Conservation (phyloP, 2,329 filamentous ascomycete genomes). For the Aspergillus sp. region DNA sequence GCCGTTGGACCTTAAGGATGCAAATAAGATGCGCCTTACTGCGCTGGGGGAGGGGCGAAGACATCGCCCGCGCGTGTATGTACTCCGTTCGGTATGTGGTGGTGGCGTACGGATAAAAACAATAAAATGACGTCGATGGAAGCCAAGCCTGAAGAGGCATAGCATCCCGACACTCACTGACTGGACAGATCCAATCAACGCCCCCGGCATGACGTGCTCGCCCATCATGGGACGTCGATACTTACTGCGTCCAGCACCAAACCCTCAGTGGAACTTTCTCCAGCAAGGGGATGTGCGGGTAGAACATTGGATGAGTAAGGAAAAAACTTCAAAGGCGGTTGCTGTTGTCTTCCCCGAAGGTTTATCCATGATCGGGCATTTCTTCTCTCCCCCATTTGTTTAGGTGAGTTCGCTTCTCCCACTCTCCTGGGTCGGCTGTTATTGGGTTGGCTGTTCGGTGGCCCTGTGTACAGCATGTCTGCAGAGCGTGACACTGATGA, state of each 20-base stretch:
- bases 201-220: constrained; percentile 13
- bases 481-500: too few relatives aligned
- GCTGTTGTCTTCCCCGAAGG: constrained; percentile 9
- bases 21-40: background rate
- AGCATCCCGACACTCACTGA: background rate
- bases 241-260: constrained; percentile 3
- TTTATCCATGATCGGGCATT: constrained; percentile 9
- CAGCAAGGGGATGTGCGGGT: constrained; percentile 1
- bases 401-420: constrained; percentile 11
- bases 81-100: background rate
- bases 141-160: too few relatives aligned
- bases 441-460: constrained; percentile 1
- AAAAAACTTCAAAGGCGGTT: too few relatives aligned
- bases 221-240: constrained; percentile 13
- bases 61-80: background rate
- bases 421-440: constrained; percentile 14
- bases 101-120: background rate
- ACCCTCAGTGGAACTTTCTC: constrained; percentile 1
- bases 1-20: background rate
- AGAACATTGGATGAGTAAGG: too few relatives aligned
- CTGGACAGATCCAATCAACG: constrained; percentile 9
- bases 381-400: constrained; percentile 1
- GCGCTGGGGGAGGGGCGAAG: background rate
- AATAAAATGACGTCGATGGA: background rate
- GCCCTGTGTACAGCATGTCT: too few relatives aligned